A percentile compares a stretch with the other conserved stretches of the same genome.
Evolutionary conservation across 2,329 filamentous ascomycete species (phyloP).

Genomic region (Hymenotorrendiella dingleyae): DNA sequence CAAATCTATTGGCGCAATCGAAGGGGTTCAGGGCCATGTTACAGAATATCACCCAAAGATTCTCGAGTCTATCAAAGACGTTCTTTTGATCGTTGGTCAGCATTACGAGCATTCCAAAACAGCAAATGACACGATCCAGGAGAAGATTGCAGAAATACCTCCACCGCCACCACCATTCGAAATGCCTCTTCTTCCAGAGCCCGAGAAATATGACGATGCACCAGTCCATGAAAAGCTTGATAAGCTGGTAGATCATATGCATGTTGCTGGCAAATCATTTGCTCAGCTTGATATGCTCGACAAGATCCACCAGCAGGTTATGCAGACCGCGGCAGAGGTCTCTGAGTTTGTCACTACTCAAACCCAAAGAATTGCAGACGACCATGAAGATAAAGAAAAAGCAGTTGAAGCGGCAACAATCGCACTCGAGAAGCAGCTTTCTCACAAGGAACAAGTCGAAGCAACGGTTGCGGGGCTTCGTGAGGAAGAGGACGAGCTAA

Average conservation of each 20-base stretch:
- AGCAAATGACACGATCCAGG: conserved; percentile 48
- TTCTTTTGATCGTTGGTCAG: conserved; percentile 74
- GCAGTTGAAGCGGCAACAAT: conserved; percentile 74
- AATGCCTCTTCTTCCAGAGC: conserved; percentile 49
- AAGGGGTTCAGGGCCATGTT: conserved; percentile 71
- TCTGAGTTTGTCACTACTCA: conserved; percentile 75
- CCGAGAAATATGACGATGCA: conserved; percentile 58
- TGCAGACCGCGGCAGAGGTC: conserved; percentile 77
- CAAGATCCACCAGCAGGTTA: conserved; percentile 81
- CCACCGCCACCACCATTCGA: conserved; percentile 42
- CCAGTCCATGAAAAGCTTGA: conserved; percentile 52
- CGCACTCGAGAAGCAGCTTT: conserved; percentile 69
- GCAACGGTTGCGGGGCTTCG: conserved; percentile 42
- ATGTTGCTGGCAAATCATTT: conserved; percentile 62
- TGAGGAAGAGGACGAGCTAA: conserved; percentile 57
- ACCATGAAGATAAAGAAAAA: conserved; percentile 72
- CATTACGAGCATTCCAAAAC: conserved; percentile 85
- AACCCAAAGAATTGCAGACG: conserved; percentile 66
- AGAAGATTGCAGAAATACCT: conserved; percentile 50
- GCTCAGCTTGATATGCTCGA: conserved; percentile 77
- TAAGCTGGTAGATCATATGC: conserved; percentile 56
- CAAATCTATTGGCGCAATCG: conserved; percentile 66
- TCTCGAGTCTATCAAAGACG: conserved; percentile 76
- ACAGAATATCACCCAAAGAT: conserved; percentile 84
- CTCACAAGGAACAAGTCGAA: conserved; percentile 59